Percentiles rank a stretch among this genome's conserved stretches.
Evolutionary conservation across 1,284 basidiomycete species (phyloP).

Genomic region (Volvariella volvacea): DNA sequence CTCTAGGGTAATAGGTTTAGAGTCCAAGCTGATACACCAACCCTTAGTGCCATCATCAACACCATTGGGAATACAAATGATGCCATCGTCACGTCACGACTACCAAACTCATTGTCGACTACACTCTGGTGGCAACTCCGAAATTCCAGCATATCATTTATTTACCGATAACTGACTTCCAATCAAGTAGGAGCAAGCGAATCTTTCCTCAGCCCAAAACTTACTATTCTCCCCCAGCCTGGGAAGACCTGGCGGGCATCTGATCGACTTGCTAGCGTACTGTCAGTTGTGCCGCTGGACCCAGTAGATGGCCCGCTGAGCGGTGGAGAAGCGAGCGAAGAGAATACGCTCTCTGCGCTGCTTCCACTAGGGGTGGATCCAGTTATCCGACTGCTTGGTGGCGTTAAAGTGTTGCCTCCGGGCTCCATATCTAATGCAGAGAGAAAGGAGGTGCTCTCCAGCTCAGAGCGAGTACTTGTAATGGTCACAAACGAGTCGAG

Average conservation of each 20-base stretch:
- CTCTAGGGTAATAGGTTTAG: too few relatives aligned
- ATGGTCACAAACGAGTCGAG: constrained; percentile 88
- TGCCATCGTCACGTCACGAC: too few relatives aligned
- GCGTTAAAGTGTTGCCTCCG: constrained; percentile 44
- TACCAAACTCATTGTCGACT: too few relatives aligned
- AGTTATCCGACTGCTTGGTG: constrained; percentile 49
- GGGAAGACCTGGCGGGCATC: constrained; percentile 75
- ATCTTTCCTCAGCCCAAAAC: constrained; percentile 75
- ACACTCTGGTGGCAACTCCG: too few relatives aligned
- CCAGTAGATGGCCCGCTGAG: constrained; percentile 50
- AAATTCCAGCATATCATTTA: too few relatives aligned
- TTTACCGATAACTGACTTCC: too few relatives aligned
- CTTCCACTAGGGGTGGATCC: constrained; percentile 28
- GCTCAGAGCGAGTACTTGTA: constrained; percentile 82
- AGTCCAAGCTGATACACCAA: too few relatives aligned
- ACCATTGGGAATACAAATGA: too few relatives aligned
- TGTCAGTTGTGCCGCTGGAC: constrained; percentile 25
- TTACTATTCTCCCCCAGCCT: constrained; percentile 79
- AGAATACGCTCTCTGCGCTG: constrained; percentile 43
- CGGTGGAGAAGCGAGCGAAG: constrained; percentile 52
- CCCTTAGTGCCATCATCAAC: too few relatives aligned
- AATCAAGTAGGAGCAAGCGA: too few relatives aligned
- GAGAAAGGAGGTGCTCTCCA: constrained; percentile 86
- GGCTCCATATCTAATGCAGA: constrained; percentile 94
- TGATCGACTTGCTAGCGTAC: constrained; percentile 25